These are phyloP conservation scores for Mortierella sp. DNA, from an alignment of 371 early-diverging fungal species.

Conservation along the genomic window DNA sequence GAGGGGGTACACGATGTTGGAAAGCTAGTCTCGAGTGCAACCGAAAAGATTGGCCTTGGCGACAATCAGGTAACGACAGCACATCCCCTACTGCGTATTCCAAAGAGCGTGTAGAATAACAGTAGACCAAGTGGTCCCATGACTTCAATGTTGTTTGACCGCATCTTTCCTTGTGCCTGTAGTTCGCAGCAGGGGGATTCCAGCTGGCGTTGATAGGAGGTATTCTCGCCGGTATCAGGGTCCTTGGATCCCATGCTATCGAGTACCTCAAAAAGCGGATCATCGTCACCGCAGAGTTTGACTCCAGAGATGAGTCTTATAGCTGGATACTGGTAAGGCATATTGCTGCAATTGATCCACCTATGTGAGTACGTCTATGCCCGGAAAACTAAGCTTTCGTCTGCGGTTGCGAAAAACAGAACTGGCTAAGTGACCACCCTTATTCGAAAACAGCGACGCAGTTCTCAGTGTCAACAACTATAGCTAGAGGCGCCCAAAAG, in stretches of 20 bases:
- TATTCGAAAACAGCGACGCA: constrained; percentile 64
- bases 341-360: background rate
- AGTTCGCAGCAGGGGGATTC: constrained; percentile 70
- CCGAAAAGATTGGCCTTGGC: constrained; percentile 64
- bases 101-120: no score
- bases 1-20: constrained; percentile 57
- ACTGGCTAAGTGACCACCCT: constrained; percentile 73
- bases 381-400: no score
- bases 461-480: constrained; percentile 70
- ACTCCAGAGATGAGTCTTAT: constrained; percentile 72
- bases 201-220: constrained; percentile 52
- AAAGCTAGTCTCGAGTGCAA: constrained; percentile 56
- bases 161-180: background rate
- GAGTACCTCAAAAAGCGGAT: constrained; percentile 67
- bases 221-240: constrained; percentile 56
- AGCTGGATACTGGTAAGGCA: constrained; percentile 52
- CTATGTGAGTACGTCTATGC: background rate
- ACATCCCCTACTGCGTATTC: no score
- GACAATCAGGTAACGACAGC: constrained; percentile 63
- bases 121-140: no score
- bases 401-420: constrained; percentile 50
- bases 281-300: constrained; percentile 69
- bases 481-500: constrained; percentile 60
- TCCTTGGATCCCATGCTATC: constrained; percentile 60
- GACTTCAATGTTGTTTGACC: no score